A percentile compares a stretch with the other conserved stretches of the same genome.
phyloP scores from a whole-genome alignment of 1,284 basidiomycete genomes.

The Albatrellus sp. region DNA sequence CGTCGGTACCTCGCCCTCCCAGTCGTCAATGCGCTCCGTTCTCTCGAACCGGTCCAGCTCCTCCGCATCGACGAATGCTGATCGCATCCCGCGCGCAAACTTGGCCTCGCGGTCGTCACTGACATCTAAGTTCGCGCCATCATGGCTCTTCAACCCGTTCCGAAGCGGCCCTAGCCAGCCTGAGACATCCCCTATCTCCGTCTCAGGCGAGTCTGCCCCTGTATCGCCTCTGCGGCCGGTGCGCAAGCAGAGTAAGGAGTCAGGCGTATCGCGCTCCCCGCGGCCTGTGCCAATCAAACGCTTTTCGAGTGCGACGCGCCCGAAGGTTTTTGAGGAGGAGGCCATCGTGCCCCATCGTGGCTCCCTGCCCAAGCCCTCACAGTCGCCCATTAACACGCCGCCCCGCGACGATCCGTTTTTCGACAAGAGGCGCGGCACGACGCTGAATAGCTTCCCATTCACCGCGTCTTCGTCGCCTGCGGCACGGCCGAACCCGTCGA shows the following conservation, averaged over 20 bases:
- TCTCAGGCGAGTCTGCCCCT: slow-evolving; percentile 23
- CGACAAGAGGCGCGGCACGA: slow-evolving; percentile 41
- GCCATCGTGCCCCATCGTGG: slow-evolving; percentile 15
- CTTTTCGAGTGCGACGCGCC: slow-evolving; percentile 25
- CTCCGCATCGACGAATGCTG: slow-evolving; percentile 26
- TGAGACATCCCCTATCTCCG: slow-evolving; percentile 41
- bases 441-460: slow-evolving; percentile 23
- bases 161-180: slow-evolving; percentile 47
- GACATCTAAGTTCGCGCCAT: slow-evolving; percentile 50
- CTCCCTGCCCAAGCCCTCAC: slow-evolving; percentile 21
- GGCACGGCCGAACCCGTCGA: slow-evolving; percentile 47
- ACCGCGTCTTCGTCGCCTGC: slow-evolving; percentile 38
- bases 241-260: neutral
- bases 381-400: slow-evolving; percentile 54
- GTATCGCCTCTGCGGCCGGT: slow-evolving; percentile 3
- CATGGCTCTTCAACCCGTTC: slow-evolving; percentile 70
- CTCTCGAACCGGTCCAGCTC: slow-evolving; percentile 29
- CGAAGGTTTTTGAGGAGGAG: slow-evolving; percentile 51
- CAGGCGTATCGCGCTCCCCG: slow-evolving; percentile 10
- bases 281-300: slow-evolving; percentile 46
- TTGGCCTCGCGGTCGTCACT: slow-evolving; percentile 26
- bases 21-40: slow-evolving; percentile 47
- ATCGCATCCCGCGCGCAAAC: slow-evolving; percentile 9
- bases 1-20: slow-evolving; percentile 54
- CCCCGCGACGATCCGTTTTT: slow-evolving; percentile 49